Conservation (phyloP, 2,329 filamentous ascomycete species). For the Piedraia hortae region DNA sequence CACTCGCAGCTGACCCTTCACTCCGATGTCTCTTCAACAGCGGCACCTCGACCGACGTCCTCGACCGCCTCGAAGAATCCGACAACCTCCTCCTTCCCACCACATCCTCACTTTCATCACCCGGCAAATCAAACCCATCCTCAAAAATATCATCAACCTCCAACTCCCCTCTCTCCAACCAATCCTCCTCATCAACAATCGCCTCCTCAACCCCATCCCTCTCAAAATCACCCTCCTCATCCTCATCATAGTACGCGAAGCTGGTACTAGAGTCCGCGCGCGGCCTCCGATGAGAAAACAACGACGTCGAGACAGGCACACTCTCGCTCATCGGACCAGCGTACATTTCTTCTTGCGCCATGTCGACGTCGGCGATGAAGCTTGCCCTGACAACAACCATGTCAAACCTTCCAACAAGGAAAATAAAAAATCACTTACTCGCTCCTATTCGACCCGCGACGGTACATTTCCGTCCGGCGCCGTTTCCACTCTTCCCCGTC, state of each 20-base stretch:
- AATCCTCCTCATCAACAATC: slow-evolving; percentile 19
- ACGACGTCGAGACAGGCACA: slow-evolving; percentile 77
- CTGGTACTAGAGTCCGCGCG: slow-evolving; percentile 66
- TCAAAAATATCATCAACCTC: slow-evolving; percentile 12
- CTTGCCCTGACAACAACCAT: slow-evolving; percentile 3
- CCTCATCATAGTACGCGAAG: slow-evolving; percentile 62
- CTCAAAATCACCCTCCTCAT: slow-evolving; percentile 26
- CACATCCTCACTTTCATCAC: slow-evolving; percentile 4
- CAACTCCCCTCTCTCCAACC: slow-evolving; percentile 15
- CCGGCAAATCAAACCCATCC: slow-evolving; percentile 12
- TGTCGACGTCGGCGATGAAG: slow-evolving; percentile 86
- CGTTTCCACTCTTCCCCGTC: slow-evolving; percentile 5
- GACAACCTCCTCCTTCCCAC: slow-evolving; percentile 2
- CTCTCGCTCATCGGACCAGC: slow-evolving; percentile 85
- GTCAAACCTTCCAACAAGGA: slow-evolving; percentile 1
- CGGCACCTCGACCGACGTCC: slow-evolving; percentile 28
- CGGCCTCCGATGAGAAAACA: slow-evolving; percentile 59
- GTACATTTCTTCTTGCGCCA: slow-evolving; percentile 91
- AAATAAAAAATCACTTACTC: slow-evolving; percentile 19
- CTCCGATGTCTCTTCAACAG: slow-evolving; percentile 48
- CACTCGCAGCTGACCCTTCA: slow-evolving; percentile 37
- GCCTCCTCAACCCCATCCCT: slow-evolving; percentile 22
- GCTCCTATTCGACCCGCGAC: slow-evolving; percentile 42
- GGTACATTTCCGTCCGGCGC: slow-evolving; percentile 20
- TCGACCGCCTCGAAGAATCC: slow-evolving; percentile 9